Conservation (phyloP, 2,329 filamentous ascomycete species). For the Seiridium cupressi region DNA sequence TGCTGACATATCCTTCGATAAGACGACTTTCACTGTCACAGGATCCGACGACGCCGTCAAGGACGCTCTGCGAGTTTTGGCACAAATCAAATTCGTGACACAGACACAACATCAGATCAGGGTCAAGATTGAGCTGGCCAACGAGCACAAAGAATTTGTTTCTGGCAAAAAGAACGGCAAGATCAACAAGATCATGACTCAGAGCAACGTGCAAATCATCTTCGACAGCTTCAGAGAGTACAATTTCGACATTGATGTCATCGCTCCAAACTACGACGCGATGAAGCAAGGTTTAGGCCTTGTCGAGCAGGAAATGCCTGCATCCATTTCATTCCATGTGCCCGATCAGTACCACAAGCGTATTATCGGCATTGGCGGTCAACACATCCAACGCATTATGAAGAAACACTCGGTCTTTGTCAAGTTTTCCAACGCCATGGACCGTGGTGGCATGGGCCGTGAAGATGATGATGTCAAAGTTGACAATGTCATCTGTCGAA, state of each 20-base stretch:
- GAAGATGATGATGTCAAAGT: constrained; percentile 98
- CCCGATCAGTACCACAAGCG: constrained; percentile 99
- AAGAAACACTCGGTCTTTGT: constrained; percentile 99
- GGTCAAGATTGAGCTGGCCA: constrained; percentile 97
- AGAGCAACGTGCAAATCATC: constrained; percentile 98
- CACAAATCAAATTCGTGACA: constrained; percentile 84
- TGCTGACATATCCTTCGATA: constrained; percentile 92
- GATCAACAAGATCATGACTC: constrained; percentile 99
- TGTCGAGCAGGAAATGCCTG: constrained; percentile 98
- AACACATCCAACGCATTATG: constrained; percentile 99
- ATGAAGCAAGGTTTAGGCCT: constrained; percentile 90
- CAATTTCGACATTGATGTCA: constrained; percentile 99
- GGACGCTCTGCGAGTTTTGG: constrained; percentile 89
- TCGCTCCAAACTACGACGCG: constrained; percentile 86
- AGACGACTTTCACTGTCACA: constrained; percentile 88
- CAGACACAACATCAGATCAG: constrained; percentile 89
- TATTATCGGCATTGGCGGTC: constrained; percentile 96
- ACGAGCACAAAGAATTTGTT: constrained; percentile 99
- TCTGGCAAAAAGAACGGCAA: constrained; percentile 99
- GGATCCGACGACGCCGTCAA: constrained; percentile 97
- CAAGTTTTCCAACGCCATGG: constrained; percentile 99
- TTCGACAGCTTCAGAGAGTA: constrained; percentile 99
- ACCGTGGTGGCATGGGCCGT: constrained; percentile 84
- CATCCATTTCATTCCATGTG: constrained; percentile 98
- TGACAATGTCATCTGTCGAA: constrained; percentile 98